Base-by-base conservation (phyloP, 2,329 filamentous ascomycete genomes). In the Trichoderma atrobrunneum region DNA sequence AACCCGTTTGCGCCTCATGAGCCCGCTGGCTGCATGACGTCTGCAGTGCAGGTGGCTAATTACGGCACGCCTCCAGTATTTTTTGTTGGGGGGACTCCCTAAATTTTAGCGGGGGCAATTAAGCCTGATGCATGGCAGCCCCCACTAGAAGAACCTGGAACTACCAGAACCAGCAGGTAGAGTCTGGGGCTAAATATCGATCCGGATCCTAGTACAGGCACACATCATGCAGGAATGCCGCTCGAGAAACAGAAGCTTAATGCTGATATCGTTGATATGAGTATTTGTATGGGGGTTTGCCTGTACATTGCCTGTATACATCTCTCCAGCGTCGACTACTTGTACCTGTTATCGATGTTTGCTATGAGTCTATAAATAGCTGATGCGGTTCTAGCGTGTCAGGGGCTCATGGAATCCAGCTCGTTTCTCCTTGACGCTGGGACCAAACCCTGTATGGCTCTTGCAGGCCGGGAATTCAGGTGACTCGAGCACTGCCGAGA, bases 21-120 rank as follows among this genome's bases (percentile, higher is more conserved):
- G 32, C 14, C 4, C 12, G 12, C 34, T 16, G 71, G 60, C n/a
- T 14, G 66, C 57, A 79, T 79, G 78, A 79, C 77, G 77, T 78
- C 77, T 74, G 59, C 68, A 59, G 72, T 72, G 72, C 39, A n/a
- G 39, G 39, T n/a, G 72, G 72, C 68, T 72, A 43, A 43, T 43
- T 43, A 43, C 39, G 39, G 74, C 63, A 43, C 16, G 65, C 30
- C 26, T 54, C 32, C 21, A 32, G 59, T 34, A 24, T 18, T 26
- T 70, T 72, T 62, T 68, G 57, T 72, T 68, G 71, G 65, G 65
- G 61, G 28, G 39, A 34, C 66, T 48, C 51, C 43, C 68, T 68
- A 28, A 26, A 32, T 56, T 36, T 54, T 66, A 60, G 54, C 57
- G 51, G 59, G 57, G 34, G 64, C 56, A 69, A 69, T 69, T 69